phyloP scores from a whole-genome alignment of 768 basidiomycete species.

The Coprinopsis sp. region DNA sequence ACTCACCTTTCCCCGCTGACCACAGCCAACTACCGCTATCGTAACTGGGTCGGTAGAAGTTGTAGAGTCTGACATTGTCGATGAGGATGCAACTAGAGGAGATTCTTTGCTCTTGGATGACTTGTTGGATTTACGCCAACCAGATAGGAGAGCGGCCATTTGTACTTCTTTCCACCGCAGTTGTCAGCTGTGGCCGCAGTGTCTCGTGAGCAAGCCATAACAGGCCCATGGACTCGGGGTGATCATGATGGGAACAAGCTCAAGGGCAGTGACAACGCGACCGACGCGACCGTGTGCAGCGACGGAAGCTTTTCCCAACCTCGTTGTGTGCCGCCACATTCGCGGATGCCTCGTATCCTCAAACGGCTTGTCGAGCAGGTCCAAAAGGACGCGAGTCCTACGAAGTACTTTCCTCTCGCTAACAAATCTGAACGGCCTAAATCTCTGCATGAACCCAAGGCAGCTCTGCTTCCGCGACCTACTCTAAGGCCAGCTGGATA shows the following conservation, averaged over 20 bases:
- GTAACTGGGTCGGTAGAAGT: constrained; percentile 46
- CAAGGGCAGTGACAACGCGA: too few species aligned
- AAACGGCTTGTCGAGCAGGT: constrained; percentile 55
- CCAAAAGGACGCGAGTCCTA: constrained; percentile 20
- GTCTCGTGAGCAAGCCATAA: too few species aligned
- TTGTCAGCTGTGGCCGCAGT: too few species aligned
- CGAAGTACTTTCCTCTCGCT: constrained; percentile 22
- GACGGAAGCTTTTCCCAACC: too few species aligned
- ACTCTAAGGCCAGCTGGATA: constrained; percentile 44
- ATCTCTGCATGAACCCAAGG: constrained; percentile 30
- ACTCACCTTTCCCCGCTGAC: constrained; percentile 71
- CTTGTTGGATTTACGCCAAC: too few species aligned
- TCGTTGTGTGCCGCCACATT: too few species aligned
- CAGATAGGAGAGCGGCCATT: too few species aligned
- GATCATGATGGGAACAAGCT: too few species aligned
- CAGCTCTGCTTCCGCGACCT: constrained; percentile 23
- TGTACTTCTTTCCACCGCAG: too few species aligned
- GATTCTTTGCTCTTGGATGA: too few species aligned
- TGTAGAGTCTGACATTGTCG: background rate
- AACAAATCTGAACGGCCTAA: constrained; percentile 20
- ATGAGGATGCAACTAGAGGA: background rate
- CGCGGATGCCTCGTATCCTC: constrained; percentile 62
- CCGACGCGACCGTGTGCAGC: too few species aligned
- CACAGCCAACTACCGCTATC: constrained; percentile 76
- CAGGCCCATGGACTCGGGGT: too few species aligned